Conservation (phyloP, 345 rosid species). For the Trapa incisa region DNA sequence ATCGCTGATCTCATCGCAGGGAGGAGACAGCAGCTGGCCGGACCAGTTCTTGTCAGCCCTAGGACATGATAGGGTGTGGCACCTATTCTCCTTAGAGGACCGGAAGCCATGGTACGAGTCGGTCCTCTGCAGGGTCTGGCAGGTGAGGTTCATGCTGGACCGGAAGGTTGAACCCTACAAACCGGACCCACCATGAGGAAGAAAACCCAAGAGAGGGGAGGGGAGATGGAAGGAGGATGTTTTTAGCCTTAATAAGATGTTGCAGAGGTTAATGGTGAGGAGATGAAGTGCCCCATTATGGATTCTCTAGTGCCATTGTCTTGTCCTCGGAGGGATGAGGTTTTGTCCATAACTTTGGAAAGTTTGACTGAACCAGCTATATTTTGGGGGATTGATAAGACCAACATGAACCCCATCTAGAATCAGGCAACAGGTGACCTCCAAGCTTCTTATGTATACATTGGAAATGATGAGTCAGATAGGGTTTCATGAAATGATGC, state of each 20-base stretch:
- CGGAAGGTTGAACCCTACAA: background rate
- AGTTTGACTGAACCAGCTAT: background rate
- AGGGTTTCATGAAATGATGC: too few relatives aligned
- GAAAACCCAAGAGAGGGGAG: background rate
- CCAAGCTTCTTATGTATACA: too few relatives aligned
- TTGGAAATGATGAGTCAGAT: too few relatives aligned
- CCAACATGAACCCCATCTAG: background rate
- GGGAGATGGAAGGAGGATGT: background rate
- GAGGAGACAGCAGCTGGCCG: slow-evolving; percentile 19
- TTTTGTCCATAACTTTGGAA: background rate
- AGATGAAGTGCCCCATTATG: background rate
- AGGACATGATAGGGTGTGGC: slow-evolving; percentile 1
- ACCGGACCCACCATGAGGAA: too few relatives aligned
- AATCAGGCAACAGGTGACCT: background rate
- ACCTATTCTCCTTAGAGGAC: background rate
- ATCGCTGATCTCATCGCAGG: slow-evolving; percentile 14
- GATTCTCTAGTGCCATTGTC: background rate
- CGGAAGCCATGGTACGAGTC: slow-evolving; percentile 16
- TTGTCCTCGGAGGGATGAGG: background rate
- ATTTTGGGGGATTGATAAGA: background rate
- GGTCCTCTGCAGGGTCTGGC: slow-evolving; percentile 27
- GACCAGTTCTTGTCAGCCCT: slow-evolving; percentile 33
- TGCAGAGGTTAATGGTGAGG: background rate
- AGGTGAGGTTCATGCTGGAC: slow-evolving; percentile 34
- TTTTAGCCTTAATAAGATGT: background rate